Evolutionary conservation across 345 rosid species (phyloP).

Genomic region (Pistacia atlantica): DNA sequence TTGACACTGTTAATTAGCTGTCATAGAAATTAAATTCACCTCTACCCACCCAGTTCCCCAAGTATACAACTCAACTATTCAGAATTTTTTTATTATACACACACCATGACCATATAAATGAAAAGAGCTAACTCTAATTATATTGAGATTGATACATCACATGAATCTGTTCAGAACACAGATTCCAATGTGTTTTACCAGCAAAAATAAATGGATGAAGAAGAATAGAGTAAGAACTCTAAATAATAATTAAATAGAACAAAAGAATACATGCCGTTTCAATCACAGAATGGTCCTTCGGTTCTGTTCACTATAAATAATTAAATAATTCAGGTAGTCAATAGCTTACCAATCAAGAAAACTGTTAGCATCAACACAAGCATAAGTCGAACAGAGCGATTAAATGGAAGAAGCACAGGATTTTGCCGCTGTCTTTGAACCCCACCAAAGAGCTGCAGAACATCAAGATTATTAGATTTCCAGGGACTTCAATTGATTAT

Average conservation of each 20-base stretch:
- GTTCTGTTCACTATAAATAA: background rate
- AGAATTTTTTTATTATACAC: background rate
- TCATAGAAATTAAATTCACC: background rate
- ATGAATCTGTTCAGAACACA: background rate
- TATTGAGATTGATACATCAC: background rate
- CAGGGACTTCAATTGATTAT: background rate
- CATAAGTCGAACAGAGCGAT: constrained; percentile 60
- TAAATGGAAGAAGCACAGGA: constrained; percentile 45
- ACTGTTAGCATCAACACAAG: constrained; percentile 66
- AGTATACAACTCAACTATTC: background rate
- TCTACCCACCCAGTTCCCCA: background rate
- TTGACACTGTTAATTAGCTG: background rate
- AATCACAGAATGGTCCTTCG: background rate
- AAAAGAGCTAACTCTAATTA: background rate
- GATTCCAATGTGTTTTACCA: background rate
- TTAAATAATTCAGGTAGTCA: constrained; percentile 1
- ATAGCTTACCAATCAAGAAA: constrained; percentile 66
- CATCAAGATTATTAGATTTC: constrained; percentile 17
- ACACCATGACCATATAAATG: background rate
- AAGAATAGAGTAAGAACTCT: background rate
- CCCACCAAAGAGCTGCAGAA: constrained; percentile 48
- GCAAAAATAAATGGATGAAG: background rate
- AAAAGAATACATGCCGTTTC: background rate
- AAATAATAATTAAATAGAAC: background rate
- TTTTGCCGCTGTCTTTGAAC: constrained; percentile 49